Percentiles rank a stretch among this genome's conserved stretches.
These are phyloP conservation scores for Russula vinacea DNA, from an alignment of 768 basidiomycete genomes.

Conservation along the genomic window DNA sequence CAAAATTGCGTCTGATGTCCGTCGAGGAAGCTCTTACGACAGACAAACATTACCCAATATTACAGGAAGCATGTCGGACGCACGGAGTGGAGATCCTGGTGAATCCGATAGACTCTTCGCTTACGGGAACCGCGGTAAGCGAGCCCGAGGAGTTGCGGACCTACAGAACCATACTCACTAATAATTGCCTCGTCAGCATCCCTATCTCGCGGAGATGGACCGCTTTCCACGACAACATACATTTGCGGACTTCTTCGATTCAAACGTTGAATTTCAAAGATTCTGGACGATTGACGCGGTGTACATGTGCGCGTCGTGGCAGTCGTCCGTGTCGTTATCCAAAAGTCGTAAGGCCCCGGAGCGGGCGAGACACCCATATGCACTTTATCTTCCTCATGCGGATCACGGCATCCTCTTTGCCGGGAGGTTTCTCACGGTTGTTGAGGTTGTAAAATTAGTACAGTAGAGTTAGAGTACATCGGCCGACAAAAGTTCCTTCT, in stretches of 20 bases:
- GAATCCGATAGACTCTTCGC: slow-evolving; percentile 6
- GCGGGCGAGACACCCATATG: background rate
- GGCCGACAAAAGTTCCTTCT: background rate
- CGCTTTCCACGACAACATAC: slow-evolving; percentile 18
- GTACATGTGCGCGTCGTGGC: background rate
- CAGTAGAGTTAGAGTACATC: background rate
- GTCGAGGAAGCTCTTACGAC: slow-evolving; percentile 11
- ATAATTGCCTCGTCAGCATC: slow-evolving; percentile 5
- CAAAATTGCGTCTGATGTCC: slow-evolving; percentile 11
- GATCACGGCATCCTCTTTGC: slow-evolving; percentile 3
- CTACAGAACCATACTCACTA: background rate
- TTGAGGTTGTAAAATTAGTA: background rate
- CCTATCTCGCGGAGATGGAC: slow-evolving; percentile 20
- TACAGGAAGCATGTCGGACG: slow-evolving; percentile 8
- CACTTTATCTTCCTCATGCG: background rate
- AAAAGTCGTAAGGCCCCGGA: background rate
- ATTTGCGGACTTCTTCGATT: slow-evolving; percentile 15
- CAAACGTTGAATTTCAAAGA: background rate
- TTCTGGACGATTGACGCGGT: background rate
- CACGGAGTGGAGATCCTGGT: slow-evolving; percentile 11
- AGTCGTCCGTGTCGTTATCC: no score
- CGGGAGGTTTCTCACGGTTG: slow-evolving; percentile 3
- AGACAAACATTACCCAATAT: slow-evolving; percentile 13
- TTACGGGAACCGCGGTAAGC: slow-evolving; percentile 8
- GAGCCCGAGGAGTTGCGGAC: no score